phyloP scores from a whole-genome alignment of 2,329 filamentous ascomycete species.

The Biscogniauxia mediterranea region DNA sequence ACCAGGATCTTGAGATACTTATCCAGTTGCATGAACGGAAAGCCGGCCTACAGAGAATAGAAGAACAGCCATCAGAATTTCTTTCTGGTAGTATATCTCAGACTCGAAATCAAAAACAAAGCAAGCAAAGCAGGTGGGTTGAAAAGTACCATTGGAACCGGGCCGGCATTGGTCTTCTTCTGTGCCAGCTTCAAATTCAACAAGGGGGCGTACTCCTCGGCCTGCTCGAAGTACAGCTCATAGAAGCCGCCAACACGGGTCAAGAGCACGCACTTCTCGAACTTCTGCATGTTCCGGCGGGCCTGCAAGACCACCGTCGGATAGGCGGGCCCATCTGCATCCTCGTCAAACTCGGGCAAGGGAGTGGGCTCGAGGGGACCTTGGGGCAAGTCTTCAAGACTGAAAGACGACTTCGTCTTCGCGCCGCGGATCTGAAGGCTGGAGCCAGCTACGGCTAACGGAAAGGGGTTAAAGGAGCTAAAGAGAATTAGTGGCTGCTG shows the following conservation, averaged over 20 bases:
- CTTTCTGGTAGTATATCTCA: background rate
- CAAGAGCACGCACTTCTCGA: constrained; percentile 84
- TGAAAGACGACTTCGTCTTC: constrained; percentile 54
- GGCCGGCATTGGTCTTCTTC: constrained; percentile 75
- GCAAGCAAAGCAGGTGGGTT: constrained; percentile 13
- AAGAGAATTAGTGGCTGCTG: background rate
- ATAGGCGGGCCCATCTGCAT: constrained; percentile 56
- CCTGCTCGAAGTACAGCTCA: constrained; percentile 96
- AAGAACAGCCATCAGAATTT: constrained; percentile 18
- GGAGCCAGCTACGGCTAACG: background rate
- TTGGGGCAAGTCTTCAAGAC: constrained; percentile 57
- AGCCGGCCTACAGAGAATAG: constrained; percentile 65
- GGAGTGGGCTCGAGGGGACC: constrained; percentile 35
- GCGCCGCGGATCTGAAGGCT: constrained; percentile 44
- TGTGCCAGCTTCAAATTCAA: constrained; percentile 83
- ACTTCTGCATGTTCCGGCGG: constrained; percentile 83
- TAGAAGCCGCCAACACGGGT: constrained; percentile 96
- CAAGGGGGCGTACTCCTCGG: constrained; percentile 81
- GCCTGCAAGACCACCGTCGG: constrained; percentile 89
- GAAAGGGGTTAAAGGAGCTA: background rate
- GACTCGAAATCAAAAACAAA: constrained; percentile 1
- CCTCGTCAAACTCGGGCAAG: constrained; percentile 31
- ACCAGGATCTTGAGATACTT: constrained; percentile 91
- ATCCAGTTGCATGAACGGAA: constrained; percentile 90
- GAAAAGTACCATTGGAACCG: constrained; percentile 75